A percentile compares a stretch with the other conserved stretches of the same genome.
phyloP scores from a whole-genome alignment of 805 yeast species.

The Suhomyces canberraensis region DNA sequence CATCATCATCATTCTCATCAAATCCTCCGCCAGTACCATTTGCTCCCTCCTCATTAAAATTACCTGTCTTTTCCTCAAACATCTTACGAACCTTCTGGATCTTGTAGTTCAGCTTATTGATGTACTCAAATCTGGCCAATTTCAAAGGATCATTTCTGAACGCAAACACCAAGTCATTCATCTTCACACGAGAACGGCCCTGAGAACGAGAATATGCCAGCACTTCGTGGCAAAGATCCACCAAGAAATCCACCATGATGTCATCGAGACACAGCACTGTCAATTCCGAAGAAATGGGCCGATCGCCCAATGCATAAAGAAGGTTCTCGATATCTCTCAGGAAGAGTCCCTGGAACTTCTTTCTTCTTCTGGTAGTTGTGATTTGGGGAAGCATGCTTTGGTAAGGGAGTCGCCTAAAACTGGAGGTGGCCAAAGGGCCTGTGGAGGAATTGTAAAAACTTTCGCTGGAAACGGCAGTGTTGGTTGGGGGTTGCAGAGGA shows the following conservation, averaged over 20 bases:
- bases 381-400: slow-evolving; percentile 6
- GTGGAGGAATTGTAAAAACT: neutral
- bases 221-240: slow-evolving; percentile 33
- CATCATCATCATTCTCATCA: slow-evolving; percentile 12
- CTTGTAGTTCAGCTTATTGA: slow-evolving; percentile 34
- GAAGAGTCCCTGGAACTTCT: slow-evolving; percentile 36
- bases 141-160: slow-evolving; percentile 41
- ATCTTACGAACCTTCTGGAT: slow-evolving; percentile 41
- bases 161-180: slow-evolving; percentile 42
- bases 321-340: slow-evolving; percentile 41
- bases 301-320: slow-evolving; percentile 41
- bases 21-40: slow-evolving; percentile 6
- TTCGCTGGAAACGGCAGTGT: neutral
- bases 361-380: slow-evolving; percentile 13
- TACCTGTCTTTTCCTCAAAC: slow-evolving; percentile 29
- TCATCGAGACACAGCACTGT: slow-evolving; percentile 41
- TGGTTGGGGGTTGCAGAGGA: neutral
- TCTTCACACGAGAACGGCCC: slow-evolving; percentile 37
- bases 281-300: slow-evolving; percentile 36
- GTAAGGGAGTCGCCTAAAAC: slow-evolving; percentile 2
- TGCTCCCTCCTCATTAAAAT: slow-evolving; percentile 7
- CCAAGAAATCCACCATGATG: slow-evolving; percentile 33
- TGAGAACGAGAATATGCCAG: slow-evolving; percentile 34
- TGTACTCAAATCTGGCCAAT: slow-evolving; percentile 39
- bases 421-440: slow-evolving; percentile 1